Base-by-base conservation (phyloP, 139 green algal species). In the Ettlia oleoabundans region DNA sequence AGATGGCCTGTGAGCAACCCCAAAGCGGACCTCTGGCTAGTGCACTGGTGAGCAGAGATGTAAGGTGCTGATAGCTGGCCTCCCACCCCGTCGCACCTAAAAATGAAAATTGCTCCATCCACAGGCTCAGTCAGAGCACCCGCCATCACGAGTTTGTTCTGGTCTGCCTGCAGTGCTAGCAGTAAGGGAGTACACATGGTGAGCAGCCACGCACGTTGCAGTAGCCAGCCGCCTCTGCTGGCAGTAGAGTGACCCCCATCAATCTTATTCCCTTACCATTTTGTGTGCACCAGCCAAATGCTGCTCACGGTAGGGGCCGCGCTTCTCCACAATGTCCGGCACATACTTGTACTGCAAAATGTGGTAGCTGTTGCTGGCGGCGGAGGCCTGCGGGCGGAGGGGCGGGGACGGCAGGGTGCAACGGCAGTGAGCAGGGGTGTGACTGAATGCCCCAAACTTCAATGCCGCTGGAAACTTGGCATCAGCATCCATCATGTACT, bases 281-380 rank as follows among this genome's bases (percentile, higher is more conserved):
- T 90, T 80, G 64, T 90, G 86, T 18, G 89, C 90, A 28, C 80
- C 88, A 0, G 85, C 85, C 10, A 96, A 72, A 78, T 96, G 93
- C 0, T 76, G 82, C 21, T 89, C 91, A n/a, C 93, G 75, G 80
- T 87, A 92, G 1, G 93, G 93, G 1, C 86, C 90, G 1, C 93
- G 82, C 86, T 93, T 95, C 71, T 95, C 89, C 21, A 95, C 52
- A 32, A 96, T 96, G 63, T 96, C 91, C 6, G 90, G 81, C 0
- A 95, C 88, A 40, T 95, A 96, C 21, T 83, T 88, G 76, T 91
- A 93, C 18, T 87, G 40, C 41, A 94, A 72, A 5, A 89, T 24
- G 21, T 83, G 69, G 69, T 86, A 92, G 51, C n/a, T 74, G 38
- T 70, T 71, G 9, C 42, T 35, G n/a, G 74, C 37, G 4, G 80